Conservation (phyloP, 2,329 filamentous ascomycete genomes). For the Alternaria alternata region DNA sequence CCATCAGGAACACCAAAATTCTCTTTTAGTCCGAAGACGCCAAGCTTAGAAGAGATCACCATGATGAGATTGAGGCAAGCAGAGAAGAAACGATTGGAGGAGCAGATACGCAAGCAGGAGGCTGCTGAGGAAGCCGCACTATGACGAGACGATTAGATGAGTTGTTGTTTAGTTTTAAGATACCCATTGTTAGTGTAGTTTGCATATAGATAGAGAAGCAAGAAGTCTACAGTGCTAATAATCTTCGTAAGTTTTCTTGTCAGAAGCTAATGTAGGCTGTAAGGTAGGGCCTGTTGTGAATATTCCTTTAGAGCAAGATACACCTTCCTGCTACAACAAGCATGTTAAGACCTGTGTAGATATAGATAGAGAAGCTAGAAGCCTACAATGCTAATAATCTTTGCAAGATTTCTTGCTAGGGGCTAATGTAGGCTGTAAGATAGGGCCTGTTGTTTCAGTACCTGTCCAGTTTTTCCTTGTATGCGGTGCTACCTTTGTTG, state of each 20-base stretch:
- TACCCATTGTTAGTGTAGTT: constrained; percentile 7
- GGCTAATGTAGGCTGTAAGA: too few species aligned
- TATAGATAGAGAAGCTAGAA: background rate
- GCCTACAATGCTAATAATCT: too few species aligned
- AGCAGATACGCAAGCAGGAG: constrained; percentile 54
- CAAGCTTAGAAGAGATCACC: constrained; percentile 52
- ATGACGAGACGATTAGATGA: background rate
- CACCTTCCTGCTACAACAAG: too few species aligned
- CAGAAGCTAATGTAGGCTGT: too few species aligned
- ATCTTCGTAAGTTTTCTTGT: too few species aligned
- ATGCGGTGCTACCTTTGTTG: background rate
- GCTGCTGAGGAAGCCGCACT: constrained; percentile 34
- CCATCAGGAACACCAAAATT: constrained; percentile 51
- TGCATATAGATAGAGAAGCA: background rate
- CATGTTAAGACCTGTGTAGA: background rate
- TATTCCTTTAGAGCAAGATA: too few species aligned
- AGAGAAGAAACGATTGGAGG: constrained; percentile 55
- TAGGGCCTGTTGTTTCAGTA: too few species aligned
- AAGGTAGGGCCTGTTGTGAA: too few species aligned
- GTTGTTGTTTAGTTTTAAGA: background rate
- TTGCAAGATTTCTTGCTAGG: too few species aligned
- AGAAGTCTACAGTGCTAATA: too few species aligned
- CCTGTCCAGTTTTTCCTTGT: too few species aligned
- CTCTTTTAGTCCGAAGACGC: constrained; percentile 51
- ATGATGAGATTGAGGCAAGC: constrained; percentile 57